Percentiles rank a stretch among this genome's conserved stretches.
Evolutionary conservation across 1,139 yeast species (phyloP).

Genomic region (Protomyces inouyei): DNA sequence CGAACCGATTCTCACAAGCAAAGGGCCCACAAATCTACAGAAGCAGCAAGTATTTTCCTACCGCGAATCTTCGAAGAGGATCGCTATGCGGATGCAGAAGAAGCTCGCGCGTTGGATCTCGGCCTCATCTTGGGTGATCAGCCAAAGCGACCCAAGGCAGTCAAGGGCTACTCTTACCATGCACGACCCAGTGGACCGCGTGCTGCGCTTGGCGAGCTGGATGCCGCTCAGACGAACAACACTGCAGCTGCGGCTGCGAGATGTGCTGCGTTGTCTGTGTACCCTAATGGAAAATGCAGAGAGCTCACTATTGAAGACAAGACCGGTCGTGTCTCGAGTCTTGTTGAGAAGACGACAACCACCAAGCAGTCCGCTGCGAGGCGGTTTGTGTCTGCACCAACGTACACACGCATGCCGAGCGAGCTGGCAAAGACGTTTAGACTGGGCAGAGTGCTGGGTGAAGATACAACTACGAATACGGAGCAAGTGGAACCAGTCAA

Average conservation of each 20-base stretch:
- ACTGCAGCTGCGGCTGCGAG: slow-evolving; percentile 7
- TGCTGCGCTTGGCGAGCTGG: slow-evolving; percentile 15
- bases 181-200: slow-evolving; percentile 10
- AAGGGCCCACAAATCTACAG: slow-evolving; percentile 19
- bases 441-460: not conserved
- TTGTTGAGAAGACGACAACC: slow-evolving; percentile 1
- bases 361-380: slow-evolving; percentile 2
- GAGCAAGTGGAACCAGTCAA: not conserved
- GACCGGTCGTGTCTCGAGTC: slow-evolving; percentile 7
- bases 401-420: slow-evolving; percentile 1
- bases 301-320: slow-evolving; percentile 1
- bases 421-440: not conserved
- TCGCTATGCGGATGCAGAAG: slow-evolving; percentile 26
- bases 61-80: slow-evolving; percentile 24
- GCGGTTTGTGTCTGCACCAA: slow-evolving; percentile 23
- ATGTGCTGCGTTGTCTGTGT: not conserved
- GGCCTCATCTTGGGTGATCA: not conserved
- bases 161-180: slow-evolving; percentile 21
- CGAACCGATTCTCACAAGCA: not conserved
- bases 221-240: not conserved
- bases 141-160: slow-evolving; percentile 15
- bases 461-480: not conserved
- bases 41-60: slow-evolving; percentile 2
- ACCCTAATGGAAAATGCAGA: slow-evolving; percentile 10
- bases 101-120: not conserved